phyloP scores from a whole-genome alignment of 2,329 filamentous ascomycete species.

The Nothomitra cinnamomea region DNA sequence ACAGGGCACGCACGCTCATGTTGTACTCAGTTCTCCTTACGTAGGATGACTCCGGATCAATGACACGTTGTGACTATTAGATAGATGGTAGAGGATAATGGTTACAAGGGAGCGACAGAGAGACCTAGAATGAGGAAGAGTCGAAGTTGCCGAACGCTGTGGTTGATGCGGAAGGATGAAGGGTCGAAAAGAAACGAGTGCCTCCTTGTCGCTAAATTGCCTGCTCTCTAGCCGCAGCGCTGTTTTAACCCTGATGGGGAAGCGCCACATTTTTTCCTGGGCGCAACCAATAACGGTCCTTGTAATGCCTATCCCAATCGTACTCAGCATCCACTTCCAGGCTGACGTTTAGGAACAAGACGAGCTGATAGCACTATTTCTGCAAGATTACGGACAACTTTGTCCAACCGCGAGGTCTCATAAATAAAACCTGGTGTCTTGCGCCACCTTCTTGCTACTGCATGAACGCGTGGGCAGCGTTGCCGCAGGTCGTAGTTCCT shows the following conservation, averaged over 20 bases:
- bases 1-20: background rate
- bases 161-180: background rate
- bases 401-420: too few species aligned
- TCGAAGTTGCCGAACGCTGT: background rate
- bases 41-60: background rate
- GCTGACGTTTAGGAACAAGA: too few species aligned
- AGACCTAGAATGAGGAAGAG: background rate
- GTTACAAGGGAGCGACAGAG: background rate
- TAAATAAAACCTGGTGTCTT: too few species aligned
- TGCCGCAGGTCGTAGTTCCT: too few species aligned
- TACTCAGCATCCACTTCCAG: too few species aligned
- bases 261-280: background rate
- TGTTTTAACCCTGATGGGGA: background rate
- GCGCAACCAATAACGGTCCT: background rate
- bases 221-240: background rate
- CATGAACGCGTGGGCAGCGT: too few species aligned
- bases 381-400: too few species aligned
- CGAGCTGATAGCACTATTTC: too few species aligned
- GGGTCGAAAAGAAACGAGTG: background rate
- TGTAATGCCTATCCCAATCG: background rate
- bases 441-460: too few species aligned
- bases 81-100: background rate
- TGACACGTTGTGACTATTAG: background rate
- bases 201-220: slow-evolving; percentile 4
- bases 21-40: background rate